Evolutionary conservation across 164 flowering plant genomes (phyloP).

Genomic region (Macadamia integrifolia): DNA sequence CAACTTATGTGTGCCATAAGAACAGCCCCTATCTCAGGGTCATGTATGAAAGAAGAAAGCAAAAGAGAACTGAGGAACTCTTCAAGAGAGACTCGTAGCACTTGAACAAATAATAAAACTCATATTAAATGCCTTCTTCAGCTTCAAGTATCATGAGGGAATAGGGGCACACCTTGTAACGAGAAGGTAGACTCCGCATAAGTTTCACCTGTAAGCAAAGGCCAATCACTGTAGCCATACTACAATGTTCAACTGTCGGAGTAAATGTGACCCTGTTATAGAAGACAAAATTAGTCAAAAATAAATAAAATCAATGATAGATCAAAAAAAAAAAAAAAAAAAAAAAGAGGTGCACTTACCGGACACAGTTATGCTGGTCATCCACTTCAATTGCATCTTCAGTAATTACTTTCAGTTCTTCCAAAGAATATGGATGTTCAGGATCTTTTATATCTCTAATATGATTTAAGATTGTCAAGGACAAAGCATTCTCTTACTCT

Average conservation of each 20-base stretch:
- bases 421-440: slow-evolving; percentile 82
- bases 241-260: slow-evolving; percentile 86
- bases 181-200: slow-evolving; percentile 74
- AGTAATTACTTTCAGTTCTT: slow-evolving; percentile 78
- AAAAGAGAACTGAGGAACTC: background rate
- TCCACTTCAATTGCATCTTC: slow-evolving; percentile 88
- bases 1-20: no score
- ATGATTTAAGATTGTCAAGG: slow-evolving; percentile 61
- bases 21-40: no score
- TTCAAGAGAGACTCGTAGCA: no score
- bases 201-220: slow-evolving; percentile 78
- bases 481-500: slow-evolving; percentile 2
- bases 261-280: slow-evolving; percentile 75
- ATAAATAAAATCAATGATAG: background rate
- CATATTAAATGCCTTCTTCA: background rate
- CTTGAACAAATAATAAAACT: no score
- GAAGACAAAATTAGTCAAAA: background rate
- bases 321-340: background rate
- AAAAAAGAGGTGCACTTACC: slow-evolving; percentile 28
- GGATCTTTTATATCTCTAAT: slow-evolving; percentile 91
- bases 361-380: slow-evolving; percentile 50
- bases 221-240: slow-evolving; percentile 84
- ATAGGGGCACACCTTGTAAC: slow-evolving; percentile 57
- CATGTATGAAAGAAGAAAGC: no score
- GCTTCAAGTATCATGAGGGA: background rate